Evolutionary conservation across 1,139 yeast genomes (phyloP), one percentile per base, ranked within the genome.

Genomic region (Debaryomyces udenii): DNA sequence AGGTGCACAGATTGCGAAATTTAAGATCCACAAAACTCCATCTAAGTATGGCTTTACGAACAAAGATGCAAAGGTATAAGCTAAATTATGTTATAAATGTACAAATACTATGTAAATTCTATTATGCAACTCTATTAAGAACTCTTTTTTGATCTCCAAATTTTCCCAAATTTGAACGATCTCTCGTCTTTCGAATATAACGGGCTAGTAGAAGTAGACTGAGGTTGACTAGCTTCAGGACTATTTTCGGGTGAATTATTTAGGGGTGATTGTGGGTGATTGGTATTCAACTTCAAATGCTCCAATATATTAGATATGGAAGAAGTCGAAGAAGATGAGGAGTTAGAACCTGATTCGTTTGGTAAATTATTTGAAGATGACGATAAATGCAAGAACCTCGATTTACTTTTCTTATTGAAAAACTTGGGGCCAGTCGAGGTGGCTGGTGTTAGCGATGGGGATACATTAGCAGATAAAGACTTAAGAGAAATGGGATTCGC

Each of bases 261-360:
- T 9, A 37, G 13, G 7, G 39, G 35, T 13, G 35, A 34, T 7
- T 26, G 26, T 13, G 18, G 11, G 20, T 34, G 37, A 34, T 31
- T 37, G 11, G 40, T 30, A 15, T 44, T 40, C 13, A 47, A 18
- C 43, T 60, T 63, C 37, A 64, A 52, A 38, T 64, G 68, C 13
- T 66, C 66, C 39, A 64, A 52, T 23, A 65, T 43, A 43, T 57
- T 63, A 11, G 64, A 49, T 11, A 62, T 44, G 6, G 69, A 57
- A 6, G 58, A 46, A 9, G 64, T 48, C 2, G 64, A 53, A n/a
- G 49, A 35, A 27, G 40, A 41, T 1, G 50, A 33, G 15, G 48
- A 38, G 14, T 29, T 30, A 9, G 42, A 27, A 26, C 18, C 37
- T 15, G 37, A 31, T 3, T 26, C 35, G 2, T 14, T n/a, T 9